These are phyloP conservation scores for Fraxinus greggii DNA, from an alignment of 305 asterid species.

Conservation along the genomic window DNA sequence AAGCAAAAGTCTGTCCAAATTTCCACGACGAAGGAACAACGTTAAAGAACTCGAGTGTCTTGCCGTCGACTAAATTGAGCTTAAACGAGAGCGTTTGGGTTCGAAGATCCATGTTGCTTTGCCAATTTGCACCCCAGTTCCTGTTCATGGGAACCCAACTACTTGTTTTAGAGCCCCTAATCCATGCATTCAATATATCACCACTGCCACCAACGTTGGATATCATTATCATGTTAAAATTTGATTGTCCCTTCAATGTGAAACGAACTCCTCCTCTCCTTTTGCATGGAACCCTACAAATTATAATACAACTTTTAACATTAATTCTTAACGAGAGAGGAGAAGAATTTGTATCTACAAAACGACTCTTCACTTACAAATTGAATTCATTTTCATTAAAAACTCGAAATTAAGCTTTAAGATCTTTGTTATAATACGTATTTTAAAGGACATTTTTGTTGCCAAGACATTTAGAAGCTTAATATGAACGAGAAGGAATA, in stretches of 20 bases:
- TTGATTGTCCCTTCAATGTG: conserved; percentile 56
- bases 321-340: background rate
- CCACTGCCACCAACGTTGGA: conserved; percentile 70
- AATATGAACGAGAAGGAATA: background rate
- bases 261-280: conserved; percentile 71
- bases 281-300: conserved; percentile 49
- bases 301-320: background rate
- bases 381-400: background rate
- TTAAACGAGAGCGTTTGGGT: conserved; percentile 55
- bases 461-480: background rate
- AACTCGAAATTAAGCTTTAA: background rate
- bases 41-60: conserved; percentile 35
- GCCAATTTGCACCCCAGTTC: conserved; percentile 81
- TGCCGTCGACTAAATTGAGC: conserved; percentile 44
- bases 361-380: no score
- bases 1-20: conserved; percentile 68
- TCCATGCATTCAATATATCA: conserved; percentile 50
- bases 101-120: conserved; percentile 42
- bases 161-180: conserved; percentile 48
- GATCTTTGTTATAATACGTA: background rate
- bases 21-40: conserved; percentile 66
- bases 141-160: conserved; percentile 54
- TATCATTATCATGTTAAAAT: conserved; percentile 64
- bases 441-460: background rate
- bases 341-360: background rate